Base-by-base conservation (phyloP, 257 asterid species). In the Eucommia ulmoides region DNA sequence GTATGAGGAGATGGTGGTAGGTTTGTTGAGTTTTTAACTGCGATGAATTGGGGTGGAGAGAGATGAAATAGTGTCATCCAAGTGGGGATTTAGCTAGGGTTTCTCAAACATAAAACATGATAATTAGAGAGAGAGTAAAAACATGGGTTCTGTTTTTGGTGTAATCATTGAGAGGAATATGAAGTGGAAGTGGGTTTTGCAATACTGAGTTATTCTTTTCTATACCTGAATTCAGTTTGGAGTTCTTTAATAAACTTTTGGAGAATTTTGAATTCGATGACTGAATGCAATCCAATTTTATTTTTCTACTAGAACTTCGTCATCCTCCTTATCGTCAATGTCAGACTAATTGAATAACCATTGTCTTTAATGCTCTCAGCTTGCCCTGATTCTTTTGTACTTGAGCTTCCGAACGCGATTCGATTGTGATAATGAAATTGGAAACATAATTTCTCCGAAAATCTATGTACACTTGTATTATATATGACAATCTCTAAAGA, bases 381-480 rank as follows among this genome's bases (percentile, higher is more conserved):
- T 86, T 91, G 82, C 94, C 83, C 93, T 86, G 99, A 77, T 86
- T 81, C 95, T 91, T 95, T 74, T 83, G 99, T 62, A 86, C 99
- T 49, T 77, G 96, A 65, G 79, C 81, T 51, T 91, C 95, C 71
- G 66, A 55, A 58, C 71, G 77, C 1, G 95, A 75, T 55, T 66
- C 81, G 3, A 72, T 74, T 15, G 91, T 82, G 52, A 79, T 61
- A 45, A 81, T 89, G 38, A 56, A 65, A 23, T 65, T 73, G 19
- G 69, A 53, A 48, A 54, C 42, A 14, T 69, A 46, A 49, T 61
- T 60, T 4, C 24, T 65, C 72, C 58, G 56, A 52, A 75, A 71
- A 50, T 72, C 73, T 68, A 53, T 60, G 59, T 74, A 79, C 54
- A 71, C 45, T 48, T 65, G 74, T 77, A 60, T 81, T 80, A 86